A percentile compares a stretch with the other conserved stretches of the same genome.
Evolutionary conservation across 345 rosid species (phyloP).

Genomic region (Kernera saxatilis): DNA sequence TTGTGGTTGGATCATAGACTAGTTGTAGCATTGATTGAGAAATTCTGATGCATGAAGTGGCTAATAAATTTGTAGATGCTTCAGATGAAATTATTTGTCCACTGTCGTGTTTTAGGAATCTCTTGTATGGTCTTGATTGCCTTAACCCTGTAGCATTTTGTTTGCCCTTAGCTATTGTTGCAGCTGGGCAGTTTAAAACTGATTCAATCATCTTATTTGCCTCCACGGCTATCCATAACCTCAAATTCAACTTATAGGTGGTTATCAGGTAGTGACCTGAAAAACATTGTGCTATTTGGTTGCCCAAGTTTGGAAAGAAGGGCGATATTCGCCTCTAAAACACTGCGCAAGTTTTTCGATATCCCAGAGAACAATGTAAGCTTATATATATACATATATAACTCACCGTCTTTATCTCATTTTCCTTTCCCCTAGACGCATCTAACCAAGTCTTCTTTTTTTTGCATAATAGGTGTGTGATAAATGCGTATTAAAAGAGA

Average conservation of each 20-base stretch:
- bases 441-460: neutral
- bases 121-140: conserved; percentile 3
- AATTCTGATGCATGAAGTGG: neutral
- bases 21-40: neutral
- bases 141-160: neutral
- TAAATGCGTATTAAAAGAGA: conserved; percentile 49
- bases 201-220: neutral
- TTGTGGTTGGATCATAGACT: neutral
- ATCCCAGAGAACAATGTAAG: conserved; percentile 69
- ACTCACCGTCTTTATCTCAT: conserved; percentile 1
- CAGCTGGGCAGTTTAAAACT: neutral
- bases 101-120: neutral
- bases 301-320: conserved; percentile 57
- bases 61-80: neutral
- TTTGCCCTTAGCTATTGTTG: neutral
- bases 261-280: conserved; percentile 70
- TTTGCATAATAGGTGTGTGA: conserved; percentile 56
- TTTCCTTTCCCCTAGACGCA: neutral
- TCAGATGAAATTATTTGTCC: neutral
- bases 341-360: conserved; percentile 53
- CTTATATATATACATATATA: no score
- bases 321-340: conserved; percentile 58
- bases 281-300: conserved; percentile 59
- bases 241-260: conserved; percentile 46
- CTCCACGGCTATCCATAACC: neutral